These are phyloP conservation scores for Plicaturopsis crispa DNA, from an alignment of 768 basidiomycete species.

Conservation along the genomic window DNA sequence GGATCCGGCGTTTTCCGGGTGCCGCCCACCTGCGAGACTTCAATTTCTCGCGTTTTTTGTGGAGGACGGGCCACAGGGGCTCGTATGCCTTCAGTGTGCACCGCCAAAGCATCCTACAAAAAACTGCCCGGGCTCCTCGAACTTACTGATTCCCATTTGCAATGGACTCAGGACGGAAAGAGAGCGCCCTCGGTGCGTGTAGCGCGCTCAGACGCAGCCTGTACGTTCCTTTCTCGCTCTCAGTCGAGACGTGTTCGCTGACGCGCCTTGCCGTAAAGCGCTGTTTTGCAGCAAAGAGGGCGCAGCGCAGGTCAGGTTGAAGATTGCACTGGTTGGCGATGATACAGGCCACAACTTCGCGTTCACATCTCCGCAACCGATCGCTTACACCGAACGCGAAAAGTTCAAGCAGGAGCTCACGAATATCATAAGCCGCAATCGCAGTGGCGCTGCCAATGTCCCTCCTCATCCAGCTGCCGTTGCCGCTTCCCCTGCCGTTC, in stretches of 20 bases:
- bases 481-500: constrained; percentile 13
- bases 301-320: constrained; percentile 70
- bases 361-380: constrained; percentile 58
- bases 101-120: constrained; percentile 80
- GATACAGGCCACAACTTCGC: constrained; percentile 79
- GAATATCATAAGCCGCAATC: constrained; percentile 69
- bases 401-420: constrained; percentile 77
- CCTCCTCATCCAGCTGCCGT: constrained; percentile 15
- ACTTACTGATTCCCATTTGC: constrained; percentile 63
- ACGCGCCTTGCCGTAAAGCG: constrained; percentile 30
- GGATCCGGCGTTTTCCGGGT: no score
- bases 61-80: no score
- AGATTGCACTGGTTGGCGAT: constrained; percentile 61
- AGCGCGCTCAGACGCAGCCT: constrained; percentile 47
- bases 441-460: constrained; percentile 26
- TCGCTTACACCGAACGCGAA: constrained; percentile 68
- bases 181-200: constrained; percentile 58
- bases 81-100: constrained; percentile 59
- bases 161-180: constrained; percentile 76
- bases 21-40: no score
- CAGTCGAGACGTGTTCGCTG: constrained; percentile 5
- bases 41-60: no score
- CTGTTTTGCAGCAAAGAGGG: constrained; percentile 85
- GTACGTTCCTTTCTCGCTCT: constrained; percentile 33
- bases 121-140: constrained; percentile 70